phyloP scores from a whole-genome alignment of 176 grass and related monocot genomes.

The Bonia amplexicaulis region DNA sequence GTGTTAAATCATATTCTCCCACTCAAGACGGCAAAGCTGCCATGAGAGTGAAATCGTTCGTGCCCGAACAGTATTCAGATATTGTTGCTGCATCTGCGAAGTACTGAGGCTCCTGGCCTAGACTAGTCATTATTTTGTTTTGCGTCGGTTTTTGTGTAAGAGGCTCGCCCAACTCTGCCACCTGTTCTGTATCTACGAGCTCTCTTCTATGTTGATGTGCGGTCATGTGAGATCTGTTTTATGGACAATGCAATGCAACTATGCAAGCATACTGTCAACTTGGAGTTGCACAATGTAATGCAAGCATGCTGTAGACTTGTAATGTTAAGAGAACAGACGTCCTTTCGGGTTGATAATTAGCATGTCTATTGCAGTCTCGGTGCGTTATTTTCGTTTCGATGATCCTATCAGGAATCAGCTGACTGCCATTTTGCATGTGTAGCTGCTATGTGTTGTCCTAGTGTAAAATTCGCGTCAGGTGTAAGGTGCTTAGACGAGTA shows the following conservation, averaged over 20 bases:
- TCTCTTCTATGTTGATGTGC: background rate
- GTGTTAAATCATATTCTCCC: slow-evolving; percentile 66
- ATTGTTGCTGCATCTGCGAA: slow-evolving; percentile 11
- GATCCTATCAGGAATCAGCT: background rate
- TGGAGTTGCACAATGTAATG: background rate
- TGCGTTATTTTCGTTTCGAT: background rate
- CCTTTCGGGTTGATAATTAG: background rate
- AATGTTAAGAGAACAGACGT: background rate
- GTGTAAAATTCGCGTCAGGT: background rate
- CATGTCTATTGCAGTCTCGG: background rate
- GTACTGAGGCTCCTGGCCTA: slow-evolving; percentile 16
- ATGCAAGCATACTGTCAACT: background rate
- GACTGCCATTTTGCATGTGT: background rate
- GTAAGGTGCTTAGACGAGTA: background rate
- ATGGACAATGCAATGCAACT: background rate
- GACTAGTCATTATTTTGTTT: background rate
- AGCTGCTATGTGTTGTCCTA: background rate
- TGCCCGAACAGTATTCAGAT: slow-evolving; percentile 55
- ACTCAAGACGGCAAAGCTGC: slow-evolving; percentile 22
- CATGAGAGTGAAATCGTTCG: slow-evolving; percentile 74
- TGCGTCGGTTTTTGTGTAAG: background rate
- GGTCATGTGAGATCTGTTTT: slow-evolving; percentile 4
- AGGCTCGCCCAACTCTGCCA: background rate
- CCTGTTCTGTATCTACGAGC: background rate
- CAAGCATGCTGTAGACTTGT: background rate